Percentiles rank a stretch among this genome's conserved stretches.
These are phyloP conservation scores for Cryptococcus sp. DNA, from an alignment of 1,284 basidiomycete genomes.

Conservation along the genomic window DNA sequence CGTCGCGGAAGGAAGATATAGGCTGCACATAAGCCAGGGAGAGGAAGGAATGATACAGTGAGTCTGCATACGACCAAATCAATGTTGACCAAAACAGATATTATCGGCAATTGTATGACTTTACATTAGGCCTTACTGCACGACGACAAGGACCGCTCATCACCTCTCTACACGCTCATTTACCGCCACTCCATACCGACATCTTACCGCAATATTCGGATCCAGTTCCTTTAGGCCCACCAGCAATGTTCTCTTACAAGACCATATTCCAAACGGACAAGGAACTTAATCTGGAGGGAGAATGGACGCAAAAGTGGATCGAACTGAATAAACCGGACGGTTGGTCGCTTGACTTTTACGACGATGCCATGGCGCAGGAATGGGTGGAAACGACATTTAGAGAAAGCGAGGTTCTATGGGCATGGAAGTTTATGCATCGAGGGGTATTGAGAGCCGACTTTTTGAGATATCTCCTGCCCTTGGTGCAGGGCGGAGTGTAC, in stretches of 20 bases:
- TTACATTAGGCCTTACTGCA: conserved; percentile 17
- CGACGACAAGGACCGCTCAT: conserved; percentile 16
- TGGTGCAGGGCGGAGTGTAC: conserved; percentile 54
- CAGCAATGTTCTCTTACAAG: conserved; percentile 36
- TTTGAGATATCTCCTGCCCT: conserved; percentile 50
- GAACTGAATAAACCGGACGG: conserved; percentile 34
- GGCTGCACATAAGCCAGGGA: conserved; percentile 19
- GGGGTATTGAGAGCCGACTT: conserved; percentile 53
- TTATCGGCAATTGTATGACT: conserved; percentile 25
- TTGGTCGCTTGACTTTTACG: conserved; percentile 46
- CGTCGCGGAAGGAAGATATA: conserved; percentile 26
- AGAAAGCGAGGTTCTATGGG: conserved; percentile 38
- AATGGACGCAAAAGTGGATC: conserved; percentile 26
- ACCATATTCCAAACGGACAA: conserved; percentile 48
- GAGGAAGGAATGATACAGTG: conserved; percentile 20
- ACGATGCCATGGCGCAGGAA: conserved; percentile 39
- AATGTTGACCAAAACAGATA: conserved; percentile 17
- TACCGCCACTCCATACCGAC: conserved; percentile 17
- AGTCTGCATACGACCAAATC: conserved; percentile 7
- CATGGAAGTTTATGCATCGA: conserved; percentile 46
- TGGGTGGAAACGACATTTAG: conserved; percentile 42
- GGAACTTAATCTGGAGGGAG: conserved; percentile 11
- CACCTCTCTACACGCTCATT: conserved; percentile 17
- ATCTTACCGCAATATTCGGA: conserved; percentile 9
- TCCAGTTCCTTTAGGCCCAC: neutral